Evolutionary conservation across 768 basidiomycete genomes (phyloP), one percentile per base, ranked within the genome.

Genomic region (Boletus vermiculosoides): DNA sequence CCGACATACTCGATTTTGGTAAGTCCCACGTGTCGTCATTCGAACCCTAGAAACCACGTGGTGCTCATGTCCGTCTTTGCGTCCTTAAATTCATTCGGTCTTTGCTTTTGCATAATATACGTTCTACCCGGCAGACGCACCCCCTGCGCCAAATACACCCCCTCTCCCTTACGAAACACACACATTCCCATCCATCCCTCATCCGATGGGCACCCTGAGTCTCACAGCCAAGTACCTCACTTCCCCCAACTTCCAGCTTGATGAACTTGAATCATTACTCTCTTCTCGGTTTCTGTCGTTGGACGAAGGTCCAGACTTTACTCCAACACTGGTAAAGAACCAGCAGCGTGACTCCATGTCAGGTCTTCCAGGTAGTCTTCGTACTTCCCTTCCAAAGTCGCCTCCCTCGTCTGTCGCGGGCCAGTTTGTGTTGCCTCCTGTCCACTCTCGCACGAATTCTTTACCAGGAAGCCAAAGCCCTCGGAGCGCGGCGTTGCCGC

Each of bases 231-330:
- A 81, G 28, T 92, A 89, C 71, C 82, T 92, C 46, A 76, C 80
- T 13, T 74, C 80, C 1, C 88, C 90, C 5, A 76, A 80, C 63
- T 92, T 92, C 76, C 79, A 83, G 59, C 74, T 92, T 31, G 88
- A 91, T 70, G 87, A 90, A 61, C 78, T 86, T 33, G 91, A 93
- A 71, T 86, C 87, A 1, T 73, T 91, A 2, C 76, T 92, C 5
- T 90, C 88, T 3, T 87, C 85, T 4, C 77, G 83, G 15, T 89
- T 93, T 65, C 76, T 88, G 25, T 86, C 85, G 2, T 77, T 84
- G 53, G 87, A 89, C 62, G 81, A 84, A 62, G 85, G 81, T 18
- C 77, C 76, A 13, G 81, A 80, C 31, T 92, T 91, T 66, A 82
- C 86, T 0, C 90, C 89, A 0, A 92, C 90, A 0, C 75, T 91